A percentile compares a stretch with the other conserved stretches of the same genome.
Conservation (phyloP, 2,329 filamentous ascomycete genomes). For the Clathrospora elynae region DNA sequence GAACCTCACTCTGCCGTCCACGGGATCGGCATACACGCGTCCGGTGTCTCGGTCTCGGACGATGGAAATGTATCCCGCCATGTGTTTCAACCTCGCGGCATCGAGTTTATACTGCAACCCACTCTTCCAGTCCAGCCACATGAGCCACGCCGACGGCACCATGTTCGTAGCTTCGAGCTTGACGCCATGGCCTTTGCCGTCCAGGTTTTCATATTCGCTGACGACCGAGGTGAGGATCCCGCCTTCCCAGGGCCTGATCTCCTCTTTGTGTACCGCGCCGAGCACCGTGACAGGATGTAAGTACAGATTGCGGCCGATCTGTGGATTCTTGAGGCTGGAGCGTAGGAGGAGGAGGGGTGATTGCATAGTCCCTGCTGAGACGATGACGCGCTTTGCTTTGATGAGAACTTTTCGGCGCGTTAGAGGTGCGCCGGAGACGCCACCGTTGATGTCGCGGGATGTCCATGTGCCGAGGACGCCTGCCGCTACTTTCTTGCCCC, state of each 20-base stretch:
- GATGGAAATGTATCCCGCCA: constrained; percentile 74
- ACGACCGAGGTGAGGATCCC: constrained; percentile 80
- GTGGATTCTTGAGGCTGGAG: constrained; percentile 78
- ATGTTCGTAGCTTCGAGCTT: constrained; percentile 81
- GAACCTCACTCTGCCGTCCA: constrained; percentile 67
- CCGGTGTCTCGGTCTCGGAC: constrained; percentile 77
- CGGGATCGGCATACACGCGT: constrained; percentile 72
- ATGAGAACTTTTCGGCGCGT: constrained; percentile 68
- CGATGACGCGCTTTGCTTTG: constrained; percentile 77
- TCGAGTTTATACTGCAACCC: constrained; percentile 75
- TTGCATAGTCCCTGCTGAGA: constrained; percentile 77
- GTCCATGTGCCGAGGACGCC: constrained; percentile 79
- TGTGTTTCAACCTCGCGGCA: constrained; percentile 69
- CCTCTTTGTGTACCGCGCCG: constrained; percentile 69
- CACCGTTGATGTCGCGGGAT: constrained; percentile 68
- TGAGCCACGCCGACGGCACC: constrained; percentile 69
- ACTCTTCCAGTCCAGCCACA: constrained; percentile 68
- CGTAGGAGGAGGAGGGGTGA: constrained; percentile 76
- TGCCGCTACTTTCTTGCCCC: constrained; percentile 62
- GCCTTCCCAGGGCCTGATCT: constrained; percentile 68
- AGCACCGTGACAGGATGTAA: constrained; percentile 71
- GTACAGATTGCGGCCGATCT: constrained; percentile 82
- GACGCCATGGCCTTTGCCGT: constrained; percentile 77
- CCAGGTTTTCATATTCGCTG: constrained; percentile 78
- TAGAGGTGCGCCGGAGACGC: constrained; percentile 59